Evolutionary conservation across 2,329 filamentous ascomycete species (phyloP).

Genomic region (Botrytis hyacinthi): DNA sequence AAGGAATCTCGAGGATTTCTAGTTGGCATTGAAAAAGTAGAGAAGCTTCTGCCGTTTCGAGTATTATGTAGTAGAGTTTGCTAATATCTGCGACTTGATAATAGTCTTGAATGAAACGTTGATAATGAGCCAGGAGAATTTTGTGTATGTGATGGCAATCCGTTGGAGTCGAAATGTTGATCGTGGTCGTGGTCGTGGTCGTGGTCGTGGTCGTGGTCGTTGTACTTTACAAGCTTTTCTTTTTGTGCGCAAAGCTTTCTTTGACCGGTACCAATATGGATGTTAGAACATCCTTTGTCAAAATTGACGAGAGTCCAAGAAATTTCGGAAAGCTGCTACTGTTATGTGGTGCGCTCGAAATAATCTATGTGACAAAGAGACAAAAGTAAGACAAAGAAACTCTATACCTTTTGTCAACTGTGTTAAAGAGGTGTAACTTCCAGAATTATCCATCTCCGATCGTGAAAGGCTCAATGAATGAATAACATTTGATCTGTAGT

Average conservation of each 20-base stretch:
- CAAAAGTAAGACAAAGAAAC: not conserved
- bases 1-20: not conserved
- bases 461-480: not conserved
- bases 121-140: not conserved
- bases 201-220: too few species aligned
- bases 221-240: not conserved
- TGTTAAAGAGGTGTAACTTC: not conserved
- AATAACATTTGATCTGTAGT: not conserved
- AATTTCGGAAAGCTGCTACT: not conserved
- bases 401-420: not conserved
- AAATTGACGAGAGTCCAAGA: not conserved
- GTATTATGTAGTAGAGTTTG: not conserved
- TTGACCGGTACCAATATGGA: not conserved
- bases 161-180: not conserved
- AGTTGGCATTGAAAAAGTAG: not conserved
- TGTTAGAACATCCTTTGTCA: not conserved
- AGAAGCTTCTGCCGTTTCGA: too few species aligned
- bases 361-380: not conserved
- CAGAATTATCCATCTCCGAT: not conserved
- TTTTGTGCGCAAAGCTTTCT: not conserved
- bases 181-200: not conserved
- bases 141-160: not conserved
- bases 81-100: not conserved
- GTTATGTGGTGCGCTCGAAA: not conserved
- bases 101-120: not conserved